Evolutionary conservation across 257 asterid species (phyloP), one percentile per base, ranked within the genome.

Genomic region (Paulownia fortunei): DNA sequence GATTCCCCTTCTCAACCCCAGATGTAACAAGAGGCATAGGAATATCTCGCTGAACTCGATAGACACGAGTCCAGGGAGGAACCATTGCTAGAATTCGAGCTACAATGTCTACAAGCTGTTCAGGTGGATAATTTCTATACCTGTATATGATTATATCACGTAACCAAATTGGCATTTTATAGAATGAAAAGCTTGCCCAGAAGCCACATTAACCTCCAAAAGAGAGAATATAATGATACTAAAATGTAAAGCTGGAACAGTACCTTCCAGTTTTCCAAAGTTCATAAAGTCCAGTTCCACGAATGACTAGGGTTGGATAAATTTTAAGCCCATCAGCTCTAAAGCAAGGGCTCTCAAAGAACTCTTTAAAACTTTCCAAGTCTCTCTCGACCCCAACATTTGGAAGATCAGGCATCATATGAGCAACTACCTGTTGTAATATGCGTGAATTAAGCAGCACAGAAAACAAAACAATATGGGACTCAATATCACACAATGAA

Each of bases 391-490:
- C 90, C 72, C 99, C 99, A 80, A 96, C 99, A 79, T 96, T 94
- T 76, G 99, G 99, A 81, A 96, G 97, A 88, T 93, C 99, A 60
- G 99, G 99, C 99, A 93, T 96, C 99, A 96, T 96, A 86, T 93
- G 98, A 85, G 99, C 98, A 77, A 96, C 99, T 49, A 96, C 98
- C 99, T 95, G 81, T 55, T 78, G 83, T 23, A 68, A 60, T 46
- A 61, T 34, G 66, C 61, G 67, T 24, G 34, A 54, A 61, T 21
- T 71, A 4, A 77, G 77, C 67, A 75, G 66, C 36, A 32, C 18
- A 27, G 67, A 18, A 49, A 68, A 65, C 39, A 60, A 39, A 27
- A 51, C 4, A 55, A 41, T 2, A 76, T 49, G 8, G 32, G 24
- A 36, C 59, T 56, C 16, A 42, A 44, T 8, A 77, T 62, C 37